These are phyloP conservation scores for Pilasporangium apinafurcum DNA, from an alignment of 352 stramenopile genomes.

Conservation along the genomic window DNA sequence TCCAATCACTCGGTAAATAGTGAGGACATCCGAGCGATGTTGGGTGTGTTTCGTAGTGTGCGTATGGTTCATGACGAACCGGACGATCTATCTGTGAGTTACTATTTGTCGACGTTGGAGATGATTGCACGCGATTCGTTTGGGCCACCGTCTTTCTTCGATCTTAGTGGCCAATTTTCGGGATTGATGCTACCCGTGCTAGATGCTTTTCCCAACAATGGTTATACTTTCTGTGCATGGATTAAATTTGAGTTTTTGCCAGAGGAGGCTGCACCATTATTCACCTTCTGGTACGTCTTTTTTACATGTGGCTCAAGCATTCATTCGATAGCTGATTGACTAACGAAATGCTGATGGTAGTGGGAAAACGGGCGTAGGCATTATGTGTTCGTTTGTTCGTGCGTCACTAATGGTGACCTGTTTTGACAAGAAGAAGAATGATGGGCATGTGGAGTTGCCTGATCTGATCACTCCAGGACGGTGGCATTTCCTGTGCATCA, in stretches of 20 bases:
- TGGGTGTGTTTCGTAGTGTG: slow-evolving; percentile 65
- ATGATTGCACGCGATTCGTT: slow-evolving; percentile 84
- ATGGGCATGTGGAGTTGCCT: slow-evolving; percentile 67
- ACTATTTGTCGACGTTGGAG: slow-evolving; percentile 76
- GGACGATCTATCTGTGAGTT: slow-evolving; percentile 65
- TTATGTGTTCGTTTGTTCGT: slow-evolving; percentile 73
- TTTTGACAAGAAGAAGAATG: slow-evolving; percentile 85
- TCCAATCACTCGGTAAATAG: slow-evolving; percentile 72
- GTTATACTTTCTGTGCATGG: slow-evolving; percentile 82
- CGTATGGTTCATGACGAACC: slow-evolving; percentile 63
- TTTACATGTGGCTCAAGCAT: background rate
- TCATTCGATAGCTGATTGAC: slow-evolving; percentile 1
- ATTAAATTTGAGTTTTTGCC: slow-evolving; percentile 79
- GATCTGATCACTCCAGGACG: slow-evolving; percentile 57
- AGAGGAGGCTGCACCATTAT: slow-evolving; percentile 63
- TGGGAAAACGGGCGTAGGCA: slow-evolving; percentile 65
- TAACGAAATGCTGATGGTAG: slow-evolving; percentile 8
- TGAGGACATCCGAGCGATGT: slow-evolving; percentile 78
- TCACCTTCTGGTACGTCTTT: slow-evolving; percentile 59
- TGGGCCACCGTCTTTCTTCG: slow-evolving; percentile 76
- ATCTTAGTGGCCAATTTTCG: slow-evolving; percentile 74
- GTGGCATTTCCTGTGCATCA: slow-evolving; percentile 81
- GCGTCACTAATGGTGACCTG: slow-evolving; percentile 75
- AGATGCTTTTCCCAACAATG: slow-evolving; percentile 69
- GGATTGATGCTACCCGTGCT: slow-evolving; percentile 62